Percentiles rank a stretch among this genome's conserved stretches.
phyloP scores from a whole-genome alignment of 805 yeast genomes.

The Saturnispora gosingensis region DNA sequence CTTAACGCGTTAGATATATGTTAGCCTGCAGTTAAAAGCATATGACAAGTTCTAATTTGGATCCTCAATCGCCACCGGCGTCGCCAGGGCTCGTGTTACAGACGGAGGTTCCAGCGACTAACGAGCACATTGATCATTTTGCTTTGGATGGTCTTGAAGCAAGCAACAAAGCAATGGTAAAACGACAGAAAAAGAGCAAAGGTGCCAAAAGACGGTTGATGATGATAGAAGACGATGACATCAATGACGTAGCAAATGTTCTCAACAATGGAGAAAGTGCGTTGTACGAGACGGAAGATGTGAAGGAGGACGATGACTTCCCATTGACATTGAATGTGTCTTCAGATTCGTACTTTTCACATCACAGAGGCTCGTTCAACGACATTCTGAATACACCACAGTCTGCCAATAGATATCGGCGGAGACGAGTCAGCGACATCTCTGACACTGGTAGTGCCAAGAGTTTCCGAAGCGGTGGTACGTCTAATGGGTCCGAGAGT shows the following conservation, averaged over 20 bases:
- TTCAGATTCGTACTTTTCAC: conserved; percentile 28
- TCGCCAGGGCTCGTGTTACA: conserved; percentile 24
- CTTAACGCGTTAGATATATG: neutral
- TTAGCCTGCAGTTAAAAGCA: neutral
- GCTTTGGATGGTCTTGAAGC: conserved; percentile 15
- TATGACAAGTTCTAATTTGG: conserved; percentile 4
- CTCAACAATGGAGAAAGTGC: neutral
- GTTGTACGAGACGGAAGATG: neutral
- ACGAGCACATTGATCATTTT: conserved; percentile 24
- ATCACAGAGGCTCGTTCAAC: conserved; percentile 21
- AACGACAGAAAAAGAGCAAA: neutral
- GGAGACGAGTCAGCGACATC: conserved; percentile 22
- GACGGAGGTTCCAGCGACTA: conserved; percentile 10
- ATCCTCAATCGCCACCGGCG: conserved; percentile 21
- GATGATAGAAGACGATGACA: neutral
- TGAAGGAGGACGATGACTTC: conserved; percentile 1
- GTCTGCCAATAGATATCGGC: neutral
- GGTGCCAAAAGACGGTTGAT: conserved; percentile 2
- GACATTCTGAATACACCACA: conserved; percentile 2
- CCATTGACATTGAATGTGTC: conserved; percentile 16
- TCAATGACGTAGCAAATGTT: neutral
- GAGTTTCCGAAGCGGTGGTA: conserved; percentile 3
- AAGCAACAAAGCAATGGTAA: neutral
- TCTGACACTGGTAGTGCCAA: conserved; percentile 16
- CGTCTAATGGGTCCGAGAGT: conserved; percentile 5